Conservation (phyloP, 805 yeast species). For the Vanderwaltozyma yarrowii region DNA sequence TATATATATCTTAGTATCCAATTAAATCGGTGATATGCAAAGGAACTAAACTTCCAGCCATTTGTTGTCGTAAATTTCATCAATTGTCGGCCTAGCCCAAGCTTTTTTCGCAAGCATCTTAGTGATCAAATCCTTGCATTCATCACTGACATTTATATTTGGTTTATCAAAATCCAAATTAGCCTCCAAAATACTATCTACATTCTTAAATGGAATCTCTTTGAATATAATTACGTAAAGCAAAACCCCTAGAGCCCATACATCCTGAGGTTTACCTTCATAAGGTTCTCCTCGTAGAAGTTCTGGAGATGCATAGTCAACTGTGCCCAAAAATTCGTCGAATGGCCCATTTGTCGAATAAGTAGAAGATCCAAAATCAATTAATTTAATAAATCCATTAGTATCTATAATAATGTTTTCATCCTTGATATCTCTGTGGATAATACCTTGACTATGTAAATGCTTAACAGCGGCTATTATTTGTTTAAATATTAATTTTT, state of each 20-base stretch:
- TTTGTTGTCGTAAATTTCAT: conserved; percentile 51
- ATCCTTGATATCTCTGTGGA: conserved; percentile 90
- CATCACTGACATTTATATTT: conserved; percentile 35
- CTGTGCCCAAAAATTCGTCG: conserved; percentile 92
- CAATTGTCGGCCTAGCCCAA: conserved; percentile 60
- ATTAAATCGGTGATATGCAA: no score
- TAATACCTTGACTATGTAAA: conserved; percentile 73
- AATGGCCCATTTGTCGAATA: conserved; percentile 86
- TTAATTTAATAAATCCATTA: conserved; percentile 66
- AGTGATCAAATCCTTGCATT: conserved; percentile 48
- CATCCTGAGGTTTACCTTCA: conserved; percentile 88
- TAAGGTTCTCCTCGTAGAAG: conserved; percentile 80
- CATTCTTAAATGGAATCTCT: conserved; percentile 89
- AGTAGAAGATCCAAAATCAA: conserved; percentile 93
- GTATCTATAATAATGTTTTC: conserved; percentile 84
- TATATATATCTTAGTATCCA: no score
- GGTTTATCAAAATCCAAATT: conserved; percentile 44
- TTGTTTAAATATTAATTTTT: conserved; percentile 67
- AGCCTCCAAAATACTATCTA: conserved; percentile 89
- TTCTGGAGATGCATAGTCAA: conserved; percentile 96
- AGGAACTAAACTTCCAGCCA: conserved; percentile 50
- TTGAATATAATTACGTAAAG: conserved; percentile 81
- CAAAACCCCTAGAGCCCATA: conserved; percentile 94
- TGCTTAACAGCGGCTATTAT: conserved; percentile 69
- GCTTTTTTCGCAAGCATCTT: conserved; percentile 57